Conservation (phyloP, 2,329 filamentous ascomycete genomes). For the Phyllosticta citribraziliensis region DNA sequence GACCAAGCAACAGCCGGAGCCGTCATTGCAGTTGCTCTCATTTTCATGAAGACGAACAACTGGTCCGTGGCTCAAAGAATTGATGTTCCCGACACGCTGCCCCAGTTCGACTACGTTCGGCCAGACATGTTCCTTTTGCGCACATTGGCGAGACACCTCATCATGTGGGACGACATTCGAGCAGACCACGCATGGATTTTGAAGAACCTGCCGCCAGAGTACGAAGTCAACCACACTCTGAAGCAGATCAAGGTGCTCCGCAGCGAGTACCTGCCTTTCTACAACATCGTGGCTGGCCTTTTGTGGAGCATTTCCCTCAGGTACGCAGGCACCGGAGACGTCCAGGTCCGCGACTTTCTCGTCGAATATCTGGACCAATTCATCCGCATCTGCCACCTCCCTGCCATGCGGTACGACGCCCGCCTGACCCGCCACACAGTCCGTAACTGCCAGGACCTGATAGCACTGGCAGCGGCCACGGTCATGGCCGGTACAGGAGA, state of each 20-base stretch:
- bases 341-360: constrained; percentile 67
- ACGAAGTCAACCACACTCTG: constrained; percentile 54
- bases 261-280: constrained; percentile 82
- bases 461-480: constrained; percentile 71
- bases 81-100: constrained; percentile 77
- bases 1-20: constrained; percentile 92
- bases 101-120: constrained; percentile 92
- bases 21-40: constrained; percentile 77
- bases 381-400: constrained; percentile 62
- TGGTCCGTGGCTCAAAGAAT: constrained; percentile 79
- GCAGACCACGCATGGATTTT: constrained; percentile 67
- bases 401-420: constrained; percentile 62
- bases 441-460: constrained; percentile 80
- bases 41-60: constrained; percentile 97
- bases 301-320: constrained; percentile 55
- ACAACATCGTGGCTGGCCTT: constrained; percentile 81
- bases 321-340: constrained; percentile 43
- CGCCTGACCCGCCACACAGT: constrained; percentile 74
- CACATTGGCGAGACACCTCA: constrained; percentile 80
- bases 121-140: constrained; percentile 87
- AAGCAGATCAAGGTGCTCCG: constrained; percentile 51
- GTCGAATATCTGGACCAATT: constrained; percentile 80
- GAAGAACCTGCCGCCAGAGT: constrained; percentile 60
- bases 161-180: constrained; percentile 81
- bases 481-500: constrained; percentile 97